Evolutionary conservation across 1,284 basidiomycete species (phyloP).

Genomic region (Tetrapyrgos nigripes): DNA sequence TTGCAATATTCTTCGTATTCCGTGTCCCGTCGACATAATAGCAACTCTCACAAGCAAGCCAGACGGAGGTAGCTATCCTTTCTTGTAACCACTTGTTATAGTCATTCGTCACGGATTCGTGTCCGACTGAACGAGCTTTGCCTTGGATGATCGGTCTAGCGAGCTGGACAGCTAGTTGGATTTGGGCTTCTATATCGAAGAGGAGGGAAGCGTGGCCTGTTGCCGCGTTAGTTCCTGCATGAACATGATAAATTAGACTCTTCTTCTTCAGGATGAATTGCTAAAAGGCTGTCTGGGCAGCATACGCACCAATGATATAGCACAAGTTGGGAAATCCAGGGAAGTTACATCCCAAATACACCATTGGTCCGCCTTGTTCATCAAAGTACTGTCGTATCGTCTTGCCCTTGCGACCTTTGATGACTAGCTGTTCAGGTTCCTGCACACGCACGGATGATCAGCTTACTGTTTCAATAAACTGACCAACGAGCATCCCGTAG

Average conservation of each 20-base stretch:
- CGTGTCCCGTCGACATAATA: conserved; percentile 18
- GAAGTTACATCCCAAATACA: conserved; percentile 28
- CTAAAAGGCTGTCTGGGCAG: too few relatives aligned
- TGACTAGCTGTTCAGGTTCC: conserved; percentile 1
- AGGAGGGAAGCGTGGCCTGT: conserved; percentile 28
- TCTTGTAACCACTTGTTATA: conserved; percentile 24
- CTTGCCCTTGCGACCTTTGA: conserved; percentile 16
- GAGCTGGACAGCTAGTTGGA: conserved; percentile 24
- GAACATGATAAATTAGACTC: neutral
- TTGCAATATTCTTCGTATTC: conserved; percentile 24
- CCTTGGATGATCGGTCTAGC: conserved; percentile 21
- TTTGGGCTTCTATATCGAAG: conserved; percentile 26
- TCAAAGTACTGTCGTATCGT: conserved; percentile 24
- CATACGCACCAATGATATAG: conserved; percentile 25
- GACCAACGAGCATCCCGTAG: conserved; percentile 18
- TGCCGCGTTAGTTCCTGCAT: conserved; percentile 25
- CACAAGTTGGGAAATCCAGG: conserved; percentile 32
- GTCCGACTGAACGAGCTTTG: conserved; percentile 20
- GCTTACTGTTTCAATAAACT: neutral
- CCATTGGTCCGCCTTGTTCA: conserved; percentile 27
- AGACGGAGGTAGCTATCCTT: conserved; percentile 20
- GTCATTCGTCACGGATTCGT: conserved; percentile 14
- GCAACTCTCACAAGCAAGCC: conserved; percentile 20
- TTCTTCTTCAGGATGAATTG: too few relatives aligned
- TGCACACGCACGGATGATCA: neutral